Conservation (phyloP, 352 stramenopile species). For the Phytophthora agathidicida region DNA sequence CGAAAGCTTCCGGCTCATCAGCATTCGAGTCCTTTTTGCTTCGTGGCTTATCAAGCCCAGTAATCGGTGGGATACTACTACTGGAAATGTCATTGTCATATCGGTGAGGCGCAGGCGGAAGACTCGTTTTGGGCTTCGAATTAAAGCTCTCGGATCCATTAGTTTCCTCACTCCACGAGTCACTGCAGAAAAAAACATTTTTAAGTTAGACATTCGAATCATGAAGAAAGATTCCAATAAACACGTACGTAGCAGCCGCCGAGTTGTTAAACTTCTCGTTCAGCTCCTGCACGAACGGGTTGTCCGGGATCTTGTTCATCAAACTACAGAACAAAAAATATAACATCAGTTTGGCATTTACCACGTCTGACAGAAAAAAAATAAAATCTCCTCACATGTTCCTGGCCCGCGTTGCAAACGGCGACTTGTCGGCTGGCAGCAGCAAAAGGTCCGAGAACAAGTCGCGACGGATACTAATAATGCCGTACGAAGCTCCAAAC, state of each 20-base stretch:
- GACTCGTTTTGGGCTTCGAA: slow-evolving; percentile 14
- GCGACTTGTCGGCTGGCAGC: slow-evolving; percentile 68
- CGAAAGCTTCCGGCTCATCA: slow-evolving; percentile 23
- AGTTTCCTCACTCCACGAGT: slow-evolving; percentile 52
- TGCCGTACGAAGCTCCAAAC: slow-evolving; percentile 66
- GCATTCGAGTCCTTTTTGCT: slow-evolving; percentile 17
- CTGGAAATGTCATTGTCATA: slow-evolving; percentile 20
- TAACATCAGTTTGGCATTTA: not conserved
- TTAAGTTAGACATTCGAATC: not conserved
- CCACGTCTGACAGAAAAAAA: not conserved
- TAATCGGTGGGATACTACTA: slow-evolving; percentile 35
- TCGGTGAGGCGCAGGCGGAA: slow-evolving; percentile 9
- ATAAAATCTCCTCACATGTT: slow-evolving; percentile 52
- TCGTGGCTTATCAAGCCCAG: slow-evolving; percentile 27
- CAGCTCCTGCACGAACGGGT: slow-evolving; percentile 59
- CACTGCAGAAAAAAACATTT: slow-evolving; percentile 34
- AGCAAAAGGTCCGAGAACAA: slow-evolving; percentile 75
- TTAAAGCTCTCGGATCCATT: slow-evolving; percentile 6
- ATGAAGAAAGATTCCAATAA: not conserved
- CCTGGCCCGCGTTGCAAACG: slow-evolving; percentile 59
- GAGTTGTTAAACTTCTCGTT: slow-evolving; percentile 57
- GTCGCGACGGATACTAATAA: slow-evolving; percentile 70
- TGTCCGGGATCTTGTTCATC: slow-evolving; percentile 47
- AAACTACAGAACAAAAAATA: slow-evolving; percentile 35
- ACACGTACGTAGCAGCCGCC: slow-evolving; percentile 46